Conservation (phyloP, 2,329 filamentous ascomycete genomes). For the Dothideomycetes sp. region DNA sequence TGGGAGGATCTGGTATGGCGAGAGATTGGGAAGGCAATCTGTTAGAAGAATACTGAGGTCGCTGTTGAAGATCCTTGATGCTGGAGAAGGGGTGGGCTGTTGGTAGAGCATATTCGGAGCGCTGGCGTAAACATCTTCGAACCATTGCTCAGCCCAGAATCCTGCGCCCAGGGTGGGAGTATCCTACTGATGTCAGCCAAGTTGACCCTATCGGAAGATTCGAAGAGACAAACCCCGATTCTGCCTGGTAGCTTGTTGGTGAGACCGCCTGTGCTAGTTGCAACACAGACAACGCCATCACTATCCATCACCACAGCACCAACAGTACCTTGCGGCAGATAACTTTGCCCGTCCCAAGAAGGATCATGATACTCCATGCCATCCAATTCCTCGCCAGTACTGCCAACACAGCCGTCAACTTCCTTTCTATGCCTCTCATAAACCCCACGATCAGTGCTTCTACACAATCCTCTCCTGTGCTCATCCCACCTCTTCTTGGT, state of each 20-base stretch:
- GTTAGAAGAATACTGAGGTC: slow-evolving; percentile 43
- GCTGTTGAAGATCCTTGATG: slow-evolving; percentile 23
- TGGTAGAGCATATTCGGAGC: slow-evolving; percentile 6
- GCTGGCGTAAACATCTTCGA: slow-evolving; percentile 31
- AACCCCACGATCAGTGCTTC: slow-evolving; percentile 26
- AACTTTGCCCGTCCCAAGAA: slow-evolving; percentile 53
- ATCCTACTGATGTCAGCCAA: slow-evolving; percentile 37
- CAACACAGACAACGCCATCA: slow-evolving; percentile 62
- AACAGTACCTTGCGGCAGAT: slow-evolving; percentile 73
- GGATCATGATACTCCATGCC: slow-evolving; percentile 19
- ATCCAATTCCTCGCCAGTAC: not conserved
- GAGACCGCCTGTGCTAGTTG: slow-evolving; percentile 62
- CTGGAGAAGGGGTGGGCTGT: slow-evolving; percentile 15
- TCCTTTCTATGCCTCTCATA: slow-evolving; percentile 37
- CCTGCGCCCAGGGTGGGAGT: slow-evolving; percentile 76
- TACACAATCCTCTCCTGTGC: slow-evolving; percentile 53
- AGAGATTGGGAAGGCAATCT: slow-evolving; percentile 48
- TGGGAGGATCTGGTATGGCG: slow-evolving; percentile 28
- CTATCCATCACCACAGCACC: slow-evolving; percentile 73
- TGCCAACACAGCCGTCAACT: slow-evolving; percentile 19
- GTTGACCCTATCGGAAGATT: not conserved
- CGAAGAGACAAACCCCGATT: slow-evolving; percentile 44
- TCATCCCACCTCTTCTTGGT: slow-evolving; percentile 72
- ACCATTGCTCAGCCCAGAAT: slow-evolving; percentile 85
- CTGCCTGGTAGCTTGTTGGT: slow-evolving; percentile 83